Base-by-base conservation (phyloP, 495 filamentous ascomycete species). In the Tuber calosporum region DNA sequence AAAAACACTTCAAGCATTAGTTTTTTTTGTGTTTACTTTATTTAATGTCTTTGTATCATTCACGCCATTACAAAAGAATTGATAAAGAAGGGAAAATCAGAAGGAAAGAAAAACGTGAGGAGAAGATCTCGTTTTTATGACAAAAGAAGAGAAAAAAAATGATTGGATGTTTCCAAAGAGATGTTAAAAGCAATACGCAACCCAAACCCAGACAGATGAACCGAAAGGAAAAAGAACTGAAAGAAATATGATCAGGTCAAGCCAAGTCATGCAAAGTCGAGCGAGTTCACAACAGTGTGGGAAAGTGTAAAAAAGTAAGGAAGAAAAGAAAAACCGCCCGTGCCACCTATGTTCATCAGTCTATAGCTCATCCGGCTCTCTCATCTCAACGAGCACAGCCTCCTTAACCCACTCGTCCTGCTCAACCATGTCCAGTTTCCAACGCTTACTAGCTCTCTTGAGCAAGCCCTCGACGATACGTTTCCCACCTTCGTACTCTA, bases 401-500 rank as follows among this genome's bases (percentile, higher is more conserved):
- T 86, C 86, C 40, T 82, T 83, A 7, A 99, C 91, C 93, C 93
- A 99, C 69, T 89, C 87, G 70, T 87, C 86, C 69, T 87, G 85
- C 53, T 86, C 88, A 41, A 97, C 89, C 73, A 89, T 88, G 75
- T 90, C 87, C 71, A 97, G 81, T 36, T 84, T 84, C 87, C 90
- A 93, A 58, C 95, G 85, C 70, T 87, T 91, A 38, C 89, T 87
- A 20, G 90, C 91, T 72, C 96, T 88, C 81, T 91, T 93, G 67
- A 99, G 81, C 30, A 97, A 41, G 0, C 88, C 91, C 76, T 96
- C 93, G 5, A 96, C 93, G 38, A 91, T 90, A 68, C 88, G 85
- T 81, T 90, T 90, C 2, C 92, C 94, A 3, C 92, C 93, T 43
- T 87, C 86, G 39, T 94, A 85, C 30, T 86, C 90, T 48, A 82